These are phyloP conservation scores for Dactylellina leptospora DNA, from an alignment of 2,329 filamentous ascomycete species.

Conservation along the genomic window DNA sequence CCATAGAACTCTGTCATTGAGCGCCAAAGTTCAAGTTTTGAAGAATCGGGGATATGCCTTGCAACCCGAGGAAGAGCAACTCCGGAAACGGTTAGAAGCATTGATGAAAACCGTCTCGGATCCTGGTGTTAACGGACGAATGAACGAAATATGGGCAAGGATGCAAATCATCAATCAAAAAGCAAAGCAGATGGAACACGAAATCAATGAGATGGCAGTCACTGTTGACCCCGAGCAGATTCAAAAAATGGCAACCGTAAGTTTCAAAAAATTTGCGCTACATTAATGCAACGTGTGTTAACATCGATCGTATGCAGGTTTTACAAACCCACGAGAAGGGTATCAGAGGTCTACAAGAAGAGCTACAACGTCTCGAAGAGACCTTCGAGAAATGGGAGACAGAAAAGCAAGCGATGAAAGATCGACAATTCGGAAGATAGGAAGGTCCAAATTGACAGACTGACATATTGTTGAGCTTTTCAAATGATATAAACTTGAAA, in stretches of 20 bases:
- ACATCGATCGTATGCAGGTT: constrained; percentile 33
- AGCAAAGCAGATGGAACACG: constrained; percentile 75
- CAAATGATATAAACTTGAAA: constrained; percentile 1
- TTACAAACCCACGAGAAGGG: constrained; percentile 56
- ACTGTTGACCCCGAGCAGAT: constrained; percentile 76
- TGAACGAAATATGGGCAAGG: constrained; percentile 86
- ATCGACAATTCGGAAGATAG: constrained; percentile 49
- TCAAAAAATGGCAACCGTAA: constrained; percentile 73
- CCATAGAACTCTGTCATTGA: constrained; percentile 76
- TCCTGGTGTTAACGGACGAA: constrained; percentile 75
- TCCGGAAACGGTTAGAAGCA: constrained; percentile 74
- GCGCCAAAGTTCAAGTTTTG: constrained; percentile 80
- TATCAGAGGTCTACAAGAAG: constrained; percentile 71
- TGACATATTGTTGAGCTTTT: constrained; percentile 15
- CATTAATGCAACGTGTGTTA: constrained; percentile 21
- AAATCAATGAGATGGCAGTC: constrained; percentile 74
- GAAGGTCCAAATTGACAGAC: not conserved
- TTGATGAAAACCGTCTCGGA: constrained; percentile 77
- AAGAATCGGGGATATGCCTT: constrained; percentile 83
- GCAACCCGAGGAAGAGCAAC: constrained; percentile 78
- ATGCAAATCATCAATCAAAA: constrained; percentile 78
- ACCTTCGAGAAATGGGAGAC: constrained; percentile 67
- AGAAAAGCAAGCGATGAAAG: constrained; percentile 57
- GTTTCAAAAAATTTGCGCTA: constrained; percentile 54
- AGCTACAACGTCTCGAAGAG: constrained; percentile 66